Evolutionary conservation across 1,139 yeast species (phyloP).

Genomic region (Maudiozyma humilis): DNA sequence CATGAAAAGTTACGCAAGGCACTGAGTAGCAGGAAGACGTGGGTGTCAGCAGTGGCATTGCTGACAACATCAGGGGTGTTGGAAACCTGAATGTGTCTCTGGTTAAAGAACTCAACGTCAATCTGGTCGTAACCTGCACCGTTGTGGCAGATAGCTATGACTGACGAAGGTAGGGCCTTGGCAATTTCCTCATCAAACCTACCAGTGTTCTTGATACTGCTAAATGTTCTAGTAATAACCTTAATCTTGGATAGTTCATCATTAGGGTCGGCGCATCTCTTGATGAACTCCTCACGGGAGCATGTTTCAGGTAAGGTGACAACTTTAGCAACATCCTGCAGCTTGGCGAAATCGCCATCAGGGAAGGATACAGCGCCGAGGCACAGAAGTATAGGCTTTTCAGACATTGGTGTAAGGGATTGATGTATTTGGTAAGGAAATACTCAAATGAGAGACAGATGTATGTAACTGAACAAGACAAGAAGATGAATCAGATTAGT

Average conservation of each 20-base stretch:
- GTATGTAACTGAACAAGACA: too few relatives aligned
- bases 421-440: neutral
- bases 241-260: slow-evolving; percentile 40
- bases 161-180: slow-evolving; percentile 47
- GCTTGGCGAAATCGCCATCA: slow-evolving; percentile 47
- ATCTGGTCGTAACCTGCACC: slow-evolving; percentile 95
- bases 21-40: slow-evolving; percentile 55
- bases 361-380: slow-evolving; percentile 49
- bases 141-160: slow-evolving; percentile 62
- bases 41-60: slow-evolving; percentile 76
- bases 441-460: too few relatives aligned
- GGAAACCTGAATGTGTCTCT: slow-evolving; percentile 50
- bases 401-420: slow-evolving; percentile 3
- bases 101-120: slow-evolving; percentile 39
- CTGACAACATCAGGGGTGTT: slow-evolving; percentile 70
- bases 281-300: slow-evolving; percentile 45
- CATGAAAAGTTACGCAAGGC: slow-evolving; percentile 57
- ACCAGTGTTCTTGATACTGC: slow-evolving; percentile 50
- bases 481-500: too few relatives aligned
- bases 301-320: slow-evolving; percentile 35
- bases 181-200: slow-evolving; percentile 68
- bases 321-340: slow-evolving; percentile 44
- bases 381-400: slow-evolving; percentile 50
- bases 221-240: slow-evolving; percentile 47
- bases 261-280: slow-evolving; percentile 38